Percentiles rank a stretch among this genome's conserved stretches.
Evolutionary conservation across 129 eudicot genomes (phyloP).

Genomic region (Erigeron canadensis): DNA sequence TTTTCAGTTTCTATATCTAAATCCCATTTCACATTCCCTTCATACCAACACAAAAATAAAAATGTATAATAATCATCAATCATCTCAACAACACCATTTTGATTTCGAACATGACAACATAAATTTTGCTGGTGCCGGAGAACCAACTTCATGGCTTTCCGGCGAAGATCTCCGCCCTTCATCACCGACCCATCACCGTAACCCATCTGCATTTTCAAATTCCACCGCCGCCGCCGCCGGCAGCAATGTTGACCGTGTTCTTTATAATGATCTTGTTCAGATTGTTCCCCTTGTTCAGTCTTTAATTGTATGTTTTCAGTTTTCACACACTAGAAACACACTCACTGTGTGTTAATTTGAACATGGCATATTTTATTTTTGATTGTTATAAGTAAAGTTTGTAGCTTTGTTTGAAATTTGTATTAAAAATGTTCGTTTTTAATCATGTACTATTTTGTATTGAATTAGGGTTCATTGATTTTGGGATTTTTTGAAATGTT

Average conservation of each 20-base stretch:
- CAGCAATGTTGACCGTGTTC: constrained; percentile 66
- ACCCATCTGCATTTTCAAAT: constrained; percentile 42
- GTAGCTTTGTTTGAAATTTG: neutral
- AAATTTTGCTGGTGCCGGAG: constrained; percentile 34
- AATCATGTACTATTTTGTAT: neutral
- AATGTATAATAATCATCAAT: constrained; percentile 47
- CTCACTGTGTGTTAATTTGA: neutral
- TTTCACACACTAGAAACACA: neutral
- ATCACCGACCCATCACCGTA: constrained; percentile 36
- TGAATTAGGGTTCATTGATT: neutral
- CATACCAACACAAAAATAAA: constrained; percentile 5
- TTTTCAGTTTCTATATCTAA: constrained; percentile 17
- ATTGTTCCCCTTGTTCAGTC: constrained; percentile 96
- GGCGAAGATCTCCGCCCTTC: constrained; percentile 45
- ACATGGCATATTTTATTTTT: neutral
- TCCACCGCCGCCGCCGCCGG: constrained; percentile 42
- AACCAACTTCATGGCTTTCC: constrained; percentile 72
- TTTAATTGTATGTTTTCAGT: constrained; percentile 52
- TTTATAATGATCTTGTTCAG: constrained; percentile 70
- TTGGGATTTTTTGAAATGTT: neutral
- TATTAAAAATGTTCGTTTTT: too few species aligned
- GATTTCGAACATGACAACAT: constrained; percentile 56
- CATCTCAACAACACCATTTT: constrained; percentile 44
- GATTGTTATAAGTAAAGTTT: constrained; percentile 5
- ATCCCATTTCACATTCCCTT: neutral